phyloP scores from a whole-genome alignment of 495 filamentous ascomycete species.

The Hypoxylon subgilvum region DNA sequence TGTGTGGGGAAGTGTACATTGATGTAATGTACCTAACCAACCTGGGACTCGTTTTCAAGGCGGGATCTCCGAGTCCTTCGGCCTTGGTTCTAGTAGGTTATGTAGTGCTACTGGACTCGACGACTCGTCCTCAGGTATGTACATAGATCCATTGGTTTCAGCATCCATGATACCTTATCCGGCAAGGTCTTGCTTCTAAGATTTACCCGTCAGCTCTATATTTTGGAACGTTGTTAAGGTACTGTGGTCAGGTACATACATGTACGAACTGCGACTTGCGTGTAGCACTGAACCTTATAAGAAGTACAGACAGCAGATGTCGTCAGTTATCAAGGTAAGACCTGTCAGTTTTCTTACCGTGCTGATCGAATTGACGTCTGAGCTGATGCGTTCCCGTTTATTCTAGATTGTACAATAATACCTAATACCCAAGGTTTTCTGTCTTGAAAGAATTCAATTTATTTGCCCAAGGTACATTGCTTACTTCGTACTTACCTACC shows the following conservation, averaged over 20 bases:
- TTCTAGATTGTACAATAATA: conserved; percentile 19
- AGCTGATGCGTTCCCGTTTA: conserved; percentile 19
- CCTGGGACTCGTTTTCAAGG: too few species aligned
- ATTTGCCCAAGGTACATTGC: too few species aligned
- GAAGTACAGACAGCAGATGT: conserved; percentile 27
- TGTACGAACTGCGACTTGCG: background rate
- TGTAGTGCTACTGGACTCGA: too few species aligned
- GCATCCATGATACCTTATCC: background rate
- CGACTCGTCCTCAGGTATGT: background rate
- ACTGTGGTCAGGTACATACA: too few species aligned
- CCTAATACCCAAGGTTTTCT: background rate
- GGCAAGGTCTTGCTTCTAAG: conserved; percentile 28
- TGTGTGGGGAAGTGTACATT: too few species aligned
- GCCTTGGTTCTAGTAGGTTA: too few species aligned
- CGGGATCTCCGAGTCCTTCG: too few species aligned
- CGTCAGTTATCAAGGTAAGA: conserved; percentile 30
- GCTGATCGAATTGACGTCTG: conserved; percentile 14
- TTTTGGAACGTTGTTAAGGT: too few species aligned
- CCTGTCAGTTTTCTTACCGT: conserved; percentile 19
- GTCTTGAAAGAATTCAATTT: background rate
- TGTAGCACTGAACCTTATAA: conserved; percentile 18
- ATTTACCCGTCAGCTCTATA: conserved; percentile 17
- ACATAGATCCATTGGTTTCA: conserved; percentile 4
- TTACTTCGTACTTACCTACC: background rate
- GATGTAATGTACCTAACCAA: background rate